Conservation (phyloP, 495 filamentous ascomycete species). For the Immersiella caudata region DNA sequence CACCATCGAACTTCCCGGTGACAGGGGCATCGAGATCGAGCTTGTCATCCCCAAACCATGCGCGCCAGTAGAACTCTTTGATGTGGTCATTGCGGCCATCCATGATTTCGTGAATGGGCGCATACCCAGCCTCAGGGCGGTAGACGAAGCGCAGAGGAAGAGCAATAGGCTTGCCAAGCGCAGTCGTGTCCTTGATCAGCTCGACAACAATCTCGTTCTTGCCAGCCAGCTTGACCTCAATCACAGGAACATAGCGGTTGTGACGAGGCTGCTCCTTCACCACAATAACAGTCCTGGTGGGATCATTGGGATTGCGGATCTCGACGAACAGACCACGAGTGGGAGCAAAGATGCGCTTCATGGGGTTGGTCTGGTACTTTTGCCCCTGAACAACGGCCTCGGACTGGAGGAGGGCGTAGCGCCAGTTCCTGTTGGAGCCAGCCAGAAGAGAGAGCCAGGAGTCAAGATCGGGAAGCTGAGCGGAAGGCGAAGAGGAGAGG, state of each 20-base stretch:
- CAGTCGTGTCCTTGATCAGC: conserved; percentile 88
- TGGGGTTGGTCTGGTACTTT: conserved; percentile 94
- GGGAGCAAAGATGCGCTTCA: conserved; percentile 86
- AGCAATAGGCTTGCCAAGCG: conserved; percentile 72
- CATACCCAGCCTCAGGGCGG: conserved; percentile 90
- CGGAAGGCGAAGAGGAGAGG: conserved; percentile 68
- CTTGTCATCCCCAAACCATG: conserved; percentile 90
- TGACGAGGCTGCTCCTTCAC: conserved; percentile 67
- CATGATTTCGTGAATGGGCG: conserved; percentile 95
- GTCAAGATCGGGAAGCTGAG: conserved; percentile 72
- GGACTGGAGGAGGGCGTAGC: conserved; percentile 95
- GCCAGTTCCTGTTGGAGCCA: conserved; percentile 83
- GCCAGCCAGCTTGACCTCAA: conserved; percentile 76
- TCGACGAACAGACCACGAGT: conserved; percentile 85
- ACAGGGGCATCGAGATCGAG: conserved; percentile 83
- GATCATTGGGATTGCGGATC: conserved; percentile 75
- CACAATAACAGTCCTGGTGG: conserved; percentile 75
- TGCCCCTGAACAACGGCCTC: conserved; percentile 94
- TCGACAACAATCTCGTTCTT: conserved; percentile 80
- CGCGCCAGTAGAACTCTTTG: conserved; percentile 95
- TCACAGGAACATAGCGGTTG: conserved; percentile 73
- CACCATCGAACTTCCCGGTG: conserved; percentile 85
- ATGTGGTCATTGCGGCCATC: conserved; percentile 90
- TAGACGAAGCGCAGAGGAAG: conserved; percentile 87
- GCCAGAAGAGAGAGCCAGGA: conserved; percentile 87